Percentiles rank a stretch among this genome's conserved stretches.
Evolutionary conservation across 2,329 filamentous ascomycete genomes (phyloP).

Genomic region (Fusarium humuli): DNA sequence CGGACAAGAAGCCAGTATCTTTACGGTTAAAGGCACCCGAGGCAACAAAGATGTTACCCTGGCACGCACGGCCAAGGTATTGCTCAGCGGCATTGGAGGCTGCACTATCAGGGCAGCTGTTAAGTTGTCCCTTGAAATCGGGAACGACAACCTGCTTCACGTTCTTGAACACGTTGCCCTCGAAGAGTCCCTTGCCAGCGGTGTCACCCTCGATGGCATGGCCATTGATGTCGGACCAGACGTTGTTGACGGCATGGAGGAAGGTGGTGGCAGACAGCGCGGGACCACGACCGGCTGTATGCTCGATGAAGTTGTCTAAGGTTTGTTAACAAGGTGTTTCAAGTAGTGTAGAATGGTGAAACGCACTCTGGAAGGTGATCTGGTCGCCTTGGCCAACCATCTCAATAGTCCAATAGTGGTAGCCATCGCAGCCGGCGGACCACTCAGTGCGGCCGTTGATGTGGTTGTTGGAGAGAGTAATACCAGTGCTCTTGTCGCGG

Average conservation of each 20-base stretch:
- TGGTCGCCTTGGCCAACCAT: constrained; percentile 29
- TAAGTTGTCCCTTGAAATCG: constrained; percentile 42
- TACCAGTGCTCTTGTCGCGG: constrained; percentile 44
- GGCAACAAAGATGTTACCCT: constrained; percentile 23
- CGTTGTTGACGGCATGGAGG: constrained; percentile 49
- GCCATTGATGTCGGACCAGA: constrained; percentile 45
- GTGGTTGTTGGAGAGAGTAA: constrained; percentile 61
- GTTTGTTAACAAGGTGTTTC: not conserved
- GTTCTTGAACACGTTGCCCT: constrained; percentile 45
- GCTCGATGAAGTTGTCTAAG: constrained; percentile 24
- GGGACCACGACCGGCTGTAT: constrained; percentile 45
- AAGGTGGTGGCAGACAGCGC: constrained; percentile 46
- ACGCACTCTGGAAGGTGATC: constrained; percentile 20
- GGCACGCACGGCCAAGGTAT: constrained; percentile 25
- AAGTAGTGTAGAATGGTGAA: not conserved
- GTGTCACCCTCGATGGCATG: constrained; percentile 46
- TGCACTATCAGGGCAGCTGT: constrained; percentile 40
- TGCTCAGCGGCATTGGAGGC: constrained; percentile 24
- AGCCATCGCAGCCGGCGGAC: constrained; percentile 57
- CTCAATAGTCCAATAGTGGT: constrained; percentile 58
- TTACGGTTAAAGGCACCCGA: constrained; percentile 15
- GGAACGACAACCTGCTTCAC: constrained; percentile 35
- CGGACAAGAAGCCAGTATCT: constrained; percentile 32
- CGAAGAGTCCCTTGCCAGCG: constrained; percentile 43
- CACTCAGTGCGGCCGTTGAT: constrained; percentile 57